Base-by-base conservation (phyloP, 1,139 yeast species). In the Citeromyces siamensis region DNA sequence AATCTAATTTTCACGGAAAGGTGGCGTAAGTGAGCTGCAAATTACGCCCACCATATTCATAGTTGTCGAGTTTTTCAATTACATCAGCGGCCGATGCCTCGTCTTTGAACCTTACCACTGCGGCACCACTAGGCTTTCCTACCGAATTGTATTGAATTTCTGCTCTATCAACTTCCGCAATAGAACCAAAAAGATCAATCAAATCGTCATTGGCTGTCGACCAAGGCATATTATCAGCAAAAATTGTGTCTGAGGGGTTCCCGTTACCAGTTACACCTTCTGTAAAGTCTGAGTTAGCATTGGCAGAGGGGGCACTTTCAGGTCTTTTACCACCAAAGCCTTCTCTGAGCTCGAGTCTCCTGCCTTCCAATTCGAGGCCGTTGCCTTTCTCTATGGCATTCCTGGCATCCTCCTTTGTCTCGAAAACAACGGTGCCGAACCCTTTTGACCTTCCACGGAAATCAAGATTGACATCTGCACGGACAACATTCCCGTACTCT, bases 181-280 rank as follows among this genome's bases (percentile, higher is more conserved):
- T 75, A 22, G 94, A 80, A 52, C 81, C 93, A 55, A 88, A 88
- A 42, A 90, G 68, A 47, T 88, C 96, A 44, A 68, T 74, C 47
- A 90, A 69, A 57, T 90, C 97, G 41, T 80, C 80, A 47, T 78
- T 77, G 32, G 86, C 75, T 18, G 97, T 88, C 35, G 88, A 81
- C 68, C 75, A 85, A 23, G 97, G 97, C 52, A 90, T 65, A 59
- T 88, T 90, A 38, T 68, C 69, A 33, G 82, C 88, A 52, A 60
- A 81, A 33, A 88, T 72, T 16, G 77, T 71, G 41, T 68, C 74
- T 36, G 74, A 71, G 34, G 71, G 69, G 35, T 66, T 74, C 16
- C 95, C 96, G 36, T 66, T 64, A 2, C 77, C 82, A 9, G 56
- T 51, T 19, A 82, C 86, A 36, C 75, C 76, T 38, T 65, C 69